Conservation (phyloP, 2,329 filamentous ascomycete genomes). For the Colletotrichum costaricense region DNA sequence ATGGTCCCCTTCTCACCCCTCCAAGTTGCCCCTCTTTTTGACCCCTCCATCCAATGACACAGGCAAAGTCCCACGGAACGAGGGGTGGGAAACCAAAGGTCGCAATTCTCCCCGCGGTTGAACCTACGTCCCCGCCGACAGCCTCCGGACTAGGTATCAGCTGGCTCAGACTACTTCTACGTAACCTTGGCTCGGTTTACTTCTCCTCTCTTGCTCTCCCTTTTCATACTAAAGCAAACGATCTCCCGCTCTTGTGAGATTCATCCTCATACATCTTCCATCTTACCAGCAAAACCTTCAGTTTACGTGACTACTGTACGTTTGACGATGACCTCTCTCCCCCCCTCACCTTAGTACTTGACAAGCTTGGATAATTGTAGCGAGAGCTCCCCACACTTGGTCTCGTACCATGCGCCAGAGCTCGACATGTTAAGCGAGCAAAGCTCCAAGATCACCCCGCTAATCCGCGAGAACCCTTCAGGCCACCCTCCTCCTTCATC, state of each 20-base stretch:
- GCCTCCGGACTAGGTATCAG: constrained; percentile 35
- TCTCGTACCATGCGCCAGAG: constrained; percentile 5
- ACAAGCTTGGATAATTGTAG: not conserved
- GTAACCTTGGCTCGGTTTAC: constrained; percentile 5
- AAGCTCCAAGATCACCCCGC: constrained; percentile 35
- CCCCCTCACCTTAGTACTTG: not conserved
- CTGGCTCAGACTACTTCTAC: constrained; percentile 32
- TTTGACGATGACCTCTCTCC: not conserved
- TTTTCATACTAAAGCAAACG: constrained; percentile 5
- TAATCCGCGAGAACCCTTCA: constrained; percentile 29
- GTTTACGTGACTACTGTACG: not conserved
- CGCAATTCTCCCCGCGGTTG: constrained; percentile 34
- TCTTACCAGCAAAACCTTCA: constrained; percentile 6
- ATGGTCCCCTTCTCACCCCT: constrained; percentile 2
- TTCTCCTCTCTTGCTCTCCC: constrained; percentile 1
- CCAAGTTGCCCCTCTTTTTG: constrained; percentile 30
- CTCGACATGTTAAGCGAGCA: constrained; percentile 11
- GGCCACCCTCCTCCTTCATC: constrained; percentile 1
- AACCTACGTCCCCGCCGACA: constrained; percentile 36
- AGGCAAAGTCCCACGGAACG: constrained; percentile 13
- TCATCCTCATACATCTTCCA: not conserved
- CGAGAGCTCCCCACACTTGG: not conserved
- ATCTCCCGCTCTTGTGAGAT: not conserved
- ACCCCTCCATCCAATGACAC: constrained; percentile 32
- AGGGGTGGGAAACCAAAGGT: constrained; percentile 16